Percentiles rank a stretch among this genome's conserved stretches.
Conservation (phyloP, 345 rosid genomes). For the Eucalyptus marginata region DNA sequence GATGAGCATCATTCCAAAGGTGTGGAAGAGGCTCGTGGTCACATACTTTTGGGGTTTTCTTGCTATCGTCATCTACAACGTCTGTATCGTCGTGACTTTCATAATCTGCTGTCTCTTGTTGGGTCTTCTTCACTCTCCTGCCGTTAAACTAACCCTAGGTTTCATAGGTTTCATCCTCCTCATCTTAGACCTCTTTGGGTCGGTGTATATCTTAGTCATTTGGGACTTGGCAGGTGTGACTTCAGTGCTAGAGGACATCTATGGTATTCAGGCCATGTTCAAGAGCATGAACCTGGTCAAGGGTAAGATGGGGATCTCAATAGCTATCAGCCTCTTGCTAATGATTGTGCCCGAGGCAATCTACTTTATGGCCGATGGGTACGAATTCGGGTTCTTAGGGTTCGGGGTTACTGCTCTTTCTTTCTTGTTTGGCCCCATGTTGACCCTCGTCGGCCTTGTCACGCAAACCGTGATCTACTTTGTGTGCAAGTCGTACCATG, state of each 20-base stretch:
- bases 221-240: slow-evolving; percentile 40
- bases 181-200: slow-evolving; percentile 1
- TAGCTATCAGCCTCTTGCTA: slow-evolving; percentile 5
- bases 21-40: slow-evolving; percentile 34
- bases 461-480: slow-evolving; percentile 41
- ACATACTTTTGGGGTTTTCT: slow-evolving; percentile 24
- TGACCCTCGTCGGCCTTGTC: slow-evolving; percentile 21
- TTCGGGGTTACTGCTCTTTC: slow-evolving; percentile 12
- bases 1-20: slow-evolving; percentile 28
- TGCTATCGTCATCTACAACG: background rate
- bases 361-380: background rate
- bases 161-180: background rate
- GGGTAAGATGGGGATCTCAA: slow-evolving; percentile 21
- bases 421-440: slow-evolving; percentile 3
- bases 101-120: background rate
- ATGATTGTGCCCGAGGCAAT: accelerated
- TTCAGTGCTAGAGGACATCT: slow-evolving; percentile 32
- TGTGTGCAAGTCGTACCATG: slow-evolving; percentile 51
- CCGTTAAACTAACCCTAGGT: background rate
- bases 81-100: background rate
- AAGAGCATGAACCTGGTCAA: slow-evolving; percentile 22
- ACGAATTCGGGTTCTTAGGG: background rate
- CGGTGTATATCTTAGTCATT: slow-evolving; percentile 15
- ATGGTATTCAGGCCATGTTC: slow-evolving; percentile 30
- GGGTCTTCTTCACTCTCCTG: background rate